These are phyloP conservation scores for Euphorbia pulcherrima DNA, from an alignment of 345 rosid species.

Conservation along the genomic window DNA sequence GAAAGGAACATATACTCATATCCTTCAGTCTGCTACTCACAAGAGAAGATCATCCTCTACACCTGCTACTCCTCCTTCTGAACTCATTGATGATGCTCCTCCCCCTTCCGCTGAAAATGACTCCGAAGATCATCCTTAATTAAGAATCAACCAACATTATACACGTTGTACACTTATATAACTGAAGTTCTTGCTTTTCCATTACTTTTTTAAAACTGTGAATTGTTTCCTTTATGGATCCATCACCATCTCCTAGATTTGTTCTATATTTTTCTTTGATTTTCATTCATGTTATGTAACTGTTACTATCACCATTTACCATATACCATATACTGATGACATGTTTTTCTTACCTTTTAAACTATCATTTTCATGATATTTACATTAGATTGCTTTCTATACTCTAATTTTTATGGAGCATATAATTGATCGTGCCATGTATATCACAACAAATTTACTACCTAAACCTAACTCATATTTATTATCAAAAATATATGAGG, in stretches of 20 bases:
- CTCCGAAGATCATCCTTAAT: background rate
- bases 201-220: background rate
- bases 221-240: background rate
- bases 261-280: background rate
- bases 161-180: background rate
- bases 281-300: background rate
- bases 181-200: background rate
- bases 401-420: too few relatives aligned
- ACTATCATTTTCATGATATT: too few relatives aligned
- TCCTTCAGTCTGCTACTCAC: constrained; percentile 65
- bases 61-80: constrained; percentile 49
- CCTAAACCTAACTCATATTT: too few relatives aligned
- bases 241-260: constrained; percentile 2
- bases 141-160: background rate
- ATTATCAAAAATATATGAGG: too few relatives aligned
- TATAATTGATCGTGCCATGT: too few relatives aligned
- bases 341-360: too few relatives aligned
- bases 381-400: too few relatives aligned
- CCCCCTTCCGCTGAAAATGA: constrained; percentile 1
- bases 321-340: constrained; percentile 2
- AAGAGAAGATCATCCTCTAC: constrained; percentile 37
- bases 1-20: constrained; percentile 83
- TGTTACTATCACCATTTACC: constrained; percentile 4
- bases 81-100: constrained; percentile 27
- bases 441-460: too few relatives aligned